These are phyloP conservation scores for Globisporangium canariense DNA, from an alignment of 352 stramenopile species.

Conservation along the genomic window DNA sequence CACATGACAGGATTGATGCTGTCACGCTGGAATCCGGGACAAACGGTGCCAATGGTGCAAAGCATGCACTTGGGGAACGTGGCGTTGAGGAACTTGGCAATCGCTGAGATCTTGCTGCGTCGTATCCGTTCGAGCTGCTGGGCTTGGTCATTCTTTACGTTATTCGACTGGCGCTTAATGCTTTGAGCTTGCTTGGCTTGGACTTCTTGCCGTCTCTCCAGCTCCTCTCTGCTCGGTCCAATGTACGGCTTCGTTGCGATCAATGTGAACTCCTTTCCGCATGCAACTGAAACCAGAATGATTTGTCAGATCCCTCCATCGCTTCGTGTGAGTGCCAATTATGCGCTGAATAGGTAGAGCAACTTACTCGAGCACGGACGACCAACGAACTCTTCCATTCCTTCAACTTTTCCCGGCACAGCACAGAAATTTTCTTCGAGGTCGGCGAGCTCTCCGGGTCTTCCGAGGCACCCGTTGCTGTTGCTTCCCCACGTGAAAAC, in stretches of 20 bases:
- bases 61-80: slow-evolving; percentile 64
- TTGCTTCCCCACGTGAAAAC: slow-evolving; percentile 95
- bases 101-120: slow-evolving; percentile 35
- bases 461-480: slow-evolving; percentile 85
- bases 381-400: slow-evolving; percentile 64
- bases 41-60: slow-evolving; percentile 61
- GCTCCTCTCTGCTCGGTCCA: slow-evolving; percentile 72
- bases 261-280: slow-evolving; percentile 90
- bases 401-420: slow-evolving; percentile 71
- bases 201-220: slow-evolving; percentile 41
- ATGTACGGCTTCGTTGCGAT: slow-evolving; percentile 92
- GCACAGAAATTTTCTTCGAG: slow-evolving; percentile 81
- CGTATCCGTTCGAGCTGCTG: slow-evolving; percentile 45
- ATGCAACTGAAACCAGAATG: slow-evolving; percentile 56
- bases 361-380: slow-evolving; percentile 64
- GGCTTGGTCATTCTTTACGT: slow-evolving; percentile 36
- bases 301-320: background rate
- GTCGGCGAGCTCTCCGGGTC: slow-evolving; percentile 60
- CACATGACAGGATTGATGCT: slow-evolving; percentile 65
- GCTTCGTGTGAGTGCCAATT: background rate
- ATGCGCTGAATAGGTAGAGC: background rate
- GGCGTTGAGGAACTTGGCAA: slow-evolving; percentile 47
- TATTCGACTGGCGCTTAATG: slow-evolving; percentile 46
- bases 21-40: slow-evolving; percentile 71
- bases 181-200: slow-evolving; percentile 39